phyloP scores from a whole-genome alignment of 495 filamentous ascomycete genomes.

The Cudoniella acicularis region DNA sequence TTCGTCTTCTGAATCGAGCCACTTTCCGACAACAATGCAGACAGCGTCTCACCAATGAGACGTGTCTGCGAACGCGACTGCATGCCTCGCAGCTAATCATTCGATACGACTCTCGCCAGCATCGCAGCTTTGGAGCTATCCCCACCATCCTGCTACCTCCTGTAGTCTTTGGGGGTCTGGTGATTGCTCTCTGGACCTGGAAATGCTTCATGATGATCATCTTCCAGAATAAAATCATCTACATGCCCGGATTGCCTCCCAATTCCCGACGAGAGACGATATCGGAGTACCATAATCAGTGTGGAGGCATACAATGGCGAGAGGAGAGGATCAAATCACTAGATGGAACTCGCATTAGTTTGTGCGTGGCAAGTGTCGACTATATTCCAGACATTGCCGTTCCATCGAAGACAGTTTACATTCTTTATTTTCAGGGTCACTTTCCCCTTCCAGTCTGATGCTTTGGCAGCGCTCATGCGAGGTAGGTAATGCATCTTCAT shows the following conservation, averaged over 20 bases:
- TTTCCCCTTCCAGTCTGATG: constrained; percentile 5
- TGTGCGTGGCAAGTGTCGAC: constrained; percentile 47
- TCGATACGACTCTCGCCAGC: neutral
- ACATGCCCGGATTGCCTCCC: constrained; percentile 71
- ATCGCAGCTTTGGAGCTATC: constrained; percentile 28
- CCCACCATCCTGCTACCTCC: constrained; percentile 59
- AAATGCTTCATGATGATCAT: constrained; percentile 78
- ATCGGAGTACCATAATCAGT: constrained; percentile 52
- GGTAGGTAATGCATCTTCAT: constrained; percentile 60
- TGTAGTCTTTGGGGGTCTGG: constrained; percentile 59
- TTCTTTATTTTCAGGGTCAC: constrained; percentile 60
- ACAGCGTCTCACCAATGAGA: neutral
- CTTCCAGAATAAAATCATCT: constrained; percentile 82
- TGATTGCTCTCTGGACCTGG: constrained; percentile 67
- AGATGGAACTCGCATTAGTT: constrained; percentile 59
- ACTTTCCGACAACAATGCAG: neutral
- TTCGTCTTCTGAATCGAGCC: constrained; percentile 9
- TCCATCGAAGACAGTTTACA: constrained; percentile 31
- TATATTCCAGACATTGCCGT: constrained; percentile 5
- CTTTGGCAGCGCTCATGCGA: neutral
- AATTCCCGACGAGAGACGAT: constrained; percentile 56
- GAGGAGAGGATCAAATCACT: constrained; percentile 47
- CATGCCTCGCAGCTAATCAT: neutral
- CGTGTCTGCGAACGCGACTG: neutral
- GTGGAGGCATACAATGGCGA: constrained; percentile 58